Evolutionary conservation across 805 yeast species (phyloP).

Genomic region (Jamesozyma rosinii): DNA sequence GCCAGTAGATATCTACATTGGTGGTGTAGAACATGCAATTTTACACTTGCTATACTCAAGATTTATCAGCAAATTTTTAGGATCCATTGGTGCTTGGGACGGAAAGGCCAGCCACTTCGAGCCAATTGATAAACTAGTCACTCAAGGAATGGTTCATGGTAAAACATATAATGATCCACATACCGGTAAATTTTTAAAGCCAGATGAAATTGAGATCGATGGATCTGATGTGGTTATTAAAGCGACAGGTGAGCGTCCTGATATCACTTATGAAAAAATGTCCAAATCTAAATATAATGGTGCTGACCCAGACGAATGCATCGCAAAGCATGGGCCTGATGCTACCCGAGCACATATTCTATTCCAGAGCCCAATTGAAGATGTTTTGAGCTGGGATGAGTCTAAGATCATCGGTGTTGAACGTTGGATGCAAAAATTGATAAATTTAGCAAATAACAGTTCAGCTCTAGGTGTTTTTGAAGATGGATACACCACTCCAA

Average conservation of each 20-base stretch:
- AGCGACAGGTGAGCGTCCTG: conserved; percentile 44
- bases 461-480: conserved; percentile 3
- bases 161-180: conserved; percentile 66
- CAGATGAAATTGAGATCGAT: conserved; percentile 54
- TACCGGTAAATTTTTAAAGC: conserved; percentile 67
- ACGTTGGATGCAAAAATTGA: conserved; percentile 69
- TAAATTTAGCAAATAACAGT: conserved; percentile 18
- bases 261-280: conserved; percentile 77
- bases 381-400: conserved; percentile 84
- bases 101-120: conserved; percentile 50
- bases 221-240: conserved; percentile 36
- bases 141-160: conserved; percentile 98
- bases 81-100: conserved; percentile 58
- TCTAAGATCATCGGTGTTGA: conserved; percentile 75
- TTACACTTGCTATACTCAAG: conserved; percentile 81
- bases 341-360: conserved; percentile 88
- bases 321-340: conserved; percentile 76
- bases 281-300: conserved; percentile 94
- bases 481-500: conserved; percentile 9
- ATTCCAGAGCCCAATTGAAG: conserved; percentile 83
- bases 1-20: conserved; percentile 87
- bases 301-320: conserved; percentile 77
- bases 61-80: conserved; percentile 73
- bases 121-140: conserved; percentile 70
- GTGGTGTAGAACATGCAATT: conserved; percentile 96